Percentiles rank a stretch among this genome's conserved stretches.
These are phyloP conservation scores for Lentinula novae-zelandiae DNA, from an alignment of 1,284 basidiomycete genomes.

Conservation along the genomic window DNA sequence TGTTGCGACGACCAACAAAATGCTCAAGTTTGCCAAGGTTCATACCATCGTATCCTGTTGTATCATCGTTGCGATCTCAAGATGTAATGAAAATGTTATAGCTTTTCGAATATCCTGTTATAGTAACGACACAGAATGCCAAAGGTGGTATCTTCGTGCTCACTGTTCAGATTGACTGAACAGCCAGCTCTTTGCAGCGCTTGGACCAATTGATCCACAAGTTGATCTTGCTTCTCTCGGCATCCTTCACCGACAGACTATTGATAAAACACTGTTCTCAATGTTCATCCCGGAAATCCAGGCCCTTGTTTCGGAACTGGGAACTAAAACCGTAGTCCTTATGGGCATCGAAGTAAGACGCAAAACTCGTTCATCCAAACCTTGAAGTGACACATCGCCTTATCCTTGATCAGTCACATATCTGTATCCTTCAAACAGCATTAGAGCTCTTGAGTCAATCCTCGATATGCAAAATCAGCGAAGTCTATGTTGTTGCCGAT, in stretches of 20 bases:
- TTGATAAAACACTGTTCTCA: slow-evolving; percentile 78
- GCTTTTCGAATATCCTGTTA: slow-evolving; percentile 67
- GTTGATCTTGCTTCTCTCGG: slow-evolving; percentile 60
- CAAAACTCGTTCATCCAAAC: neutral
- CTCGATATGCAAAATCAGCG: slow-evolving; percentile 36
- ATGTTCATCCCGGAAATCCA: slow-evolving; percentile 75
- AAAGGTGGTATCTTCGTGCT: slow-evolving; percentile 44
- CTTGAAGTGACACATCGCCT: neutral
- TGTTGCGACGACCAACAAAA: slow-evolving; percentile 64
- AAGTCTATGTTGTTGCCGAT: slow-evolving; percentile 75
- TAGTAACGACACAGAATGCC: slow-evolving; percentile 84
- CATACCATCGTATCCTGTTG: slow-evolving; percentile 1
- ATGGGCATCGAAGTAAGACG: slow-evolving; percentile 79
- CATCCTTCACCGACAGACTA: slow-evolving; percentile 52
- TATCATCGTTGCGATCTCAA: neutral
- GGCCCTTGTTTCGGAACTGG: slow-evolving; percentile 34
- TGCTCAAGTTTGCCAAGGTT: slow-evolving; percentile 76
- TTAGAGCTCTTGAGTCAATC: neutral
- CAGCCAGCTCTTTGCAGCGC: slow-evolving; percentile 37
- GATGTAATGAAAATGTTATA: slow-evolving; percentile 21
- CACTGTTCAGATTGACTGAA: neutral
- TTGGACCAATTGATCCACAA: slow-evolving; percentile 69
- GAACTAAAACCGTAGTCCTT: slow-evolving; percentile 63
- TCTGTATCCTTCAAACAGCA: slow-evolving; percentile 85
- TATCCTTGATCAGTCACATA: slow-evolving; percentile 60